Conservation (phyloP, 768 basidiomycete species). For the Boletus fagicola region DNA sequence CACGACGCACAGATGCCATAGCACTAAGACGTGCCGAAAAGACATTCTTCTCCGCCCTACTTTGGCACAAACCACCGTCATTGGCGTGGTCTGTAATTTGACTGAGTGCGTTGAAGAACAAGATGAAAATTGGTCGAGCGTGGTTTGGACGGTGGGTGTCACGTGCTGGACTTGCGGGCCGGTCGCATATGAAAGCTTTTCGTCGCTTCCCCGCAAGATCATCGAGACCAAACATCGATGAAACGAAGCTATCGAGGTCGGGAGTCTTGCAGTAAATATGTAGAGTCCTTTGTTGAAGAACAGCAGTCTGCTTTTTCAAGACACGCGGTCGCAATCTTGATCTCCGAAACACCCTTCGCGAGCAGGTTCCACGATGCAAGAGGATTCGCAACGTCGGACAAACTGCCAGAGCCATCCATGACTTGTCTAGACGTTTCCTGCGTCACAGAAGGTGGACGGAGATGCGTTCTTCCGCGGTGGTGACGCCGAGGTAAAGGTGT, state of each 20-base stretch:
- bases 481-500: background rate
- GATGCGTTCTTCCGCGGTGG: too few species aligned
- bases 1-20: constrained; percentile 24
- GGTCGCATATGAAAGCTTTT: too few species aligned
- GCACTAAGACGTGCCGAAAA: constrained; percentile 31
- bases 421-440: background rate
- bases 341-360: background rate
- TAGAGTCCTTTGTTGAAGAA: too few species aligned
- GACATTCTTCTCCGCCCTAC: constrained; percentile 31
- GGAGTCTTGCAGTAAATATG: too few species aligned
- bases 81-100: constrained; percentile 31
- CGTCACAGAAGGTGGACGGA: background rate
- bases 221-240: too few species aligned
- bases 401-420: background rate
- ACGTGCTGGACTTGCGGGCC: constrained; percentile 7
- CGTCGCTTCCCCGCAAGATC: too few species aligned
- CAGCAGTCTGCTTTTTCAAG: too few species aligned
- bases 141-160: background rate
- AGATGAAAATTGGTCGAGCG: background rate
- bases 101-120: constrained; percentile 33
- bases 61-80: constrained; percentile 35
- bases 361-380: too few species aligned
- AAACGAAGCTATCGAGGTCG: too few species aligned
- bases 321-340: background rate
- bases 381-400: background rate